Conservation (phyloP, 805 yeast genomes). For the Spathaspora arborariae region DNA sequence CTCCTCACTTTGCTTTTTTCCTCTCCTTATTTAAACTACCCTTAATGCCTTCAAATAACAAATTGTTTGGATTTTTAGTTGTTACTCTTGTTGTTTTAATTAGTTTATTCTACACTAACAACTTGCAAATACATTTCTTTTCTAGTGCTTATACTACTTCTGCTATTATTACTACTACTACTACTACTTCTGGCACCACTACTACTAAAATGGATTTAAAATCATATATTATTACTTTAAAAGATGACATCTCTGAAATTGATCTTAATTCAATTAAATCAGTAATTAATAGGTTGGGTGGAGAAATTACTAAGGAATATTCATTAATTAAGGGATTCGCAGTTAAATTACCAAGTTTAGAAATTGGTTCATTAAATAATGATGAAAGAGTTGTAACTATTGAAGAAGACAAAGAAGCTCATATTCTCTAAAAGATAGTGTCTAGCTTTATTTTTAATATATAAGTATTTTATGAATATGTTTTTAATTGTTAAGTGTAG, state of each 20-base stretch:
- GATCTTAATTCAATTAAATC: slow-evolving; percentile 43
- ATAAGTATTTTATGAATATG: not conserved
- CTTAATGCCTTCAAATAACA: not conserved
- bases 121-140: not conserved
- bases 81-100: not conserved
- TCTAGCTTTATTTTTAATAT: not conserved
- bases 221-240: slow-evolving; percentile 42
- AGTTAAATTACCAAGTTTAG: slow-evolving; percentile 54
- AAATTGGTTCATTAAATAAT: slow-evolving; percentile 40
- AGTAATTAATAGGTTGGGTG: slow-evolving; percentile 50
- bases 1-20: not conserved
- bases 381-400: slow-evolving; percentile 50
- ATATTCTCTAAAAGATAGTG: slow-evolving; percentile 21
- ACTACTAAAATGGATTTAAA: slow-evolving; percentile 13
- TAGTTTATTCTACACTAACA: not conserved
- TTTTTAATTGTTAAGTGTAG: not conserved
- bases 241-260: slow-evolving; percentile 40
- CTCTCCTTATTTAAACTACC: not conserved
- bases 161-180: not conserved
- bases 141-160: not conserved
- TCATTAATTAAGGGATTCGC: slow-evolving; percentile 64
- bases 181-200: not conserved
- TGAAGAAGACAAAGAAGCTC: slow-evolving; percentile 69
- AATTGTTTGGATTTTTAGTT: not conserved
- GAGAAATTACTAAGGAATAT: slow-evolving; percentile 58